Base-by-base conservation (phyloP, 2,329 filamentous ascomycete genomes). In the Colletotrichum incanum region DNA sequence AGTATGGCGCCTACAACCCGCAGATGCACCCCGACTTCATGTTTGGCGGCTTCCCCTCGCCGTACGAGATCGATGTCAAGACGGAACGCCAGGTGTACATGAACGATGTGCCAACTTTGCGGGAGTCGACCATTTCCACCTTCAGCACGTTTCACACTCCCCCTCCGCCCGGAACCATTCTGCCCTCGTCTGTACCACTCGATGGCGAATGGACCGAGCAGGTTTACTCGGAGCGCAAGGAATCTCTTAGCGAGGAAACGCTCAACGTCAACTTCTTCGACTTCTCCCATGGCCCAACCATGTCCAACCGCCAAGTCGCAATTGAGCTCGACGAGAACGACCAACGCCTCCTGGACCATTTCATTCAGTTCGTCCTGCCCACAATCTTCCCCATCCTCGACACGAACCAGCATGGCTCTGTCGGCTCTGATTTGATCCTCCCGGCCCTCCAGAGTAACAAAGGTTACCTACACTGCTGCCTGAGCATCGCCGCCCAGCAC, bases 11-110 rank as follows among this genome's bases (percentile, higher is more conserved):
- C 79, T 93, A 93, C 84, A 89, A 86, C 75, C 83, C 85, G 23
- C 87, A 89, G 84, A 89, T 92, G 83, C 93, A 89, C 75, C 84
- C 87, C 16, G 88, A 93, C 80, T 82, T 90, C 78, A 86, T 89
- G 82, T 87, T 88, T 72, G 81, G 81, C 74, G 85, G 89, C 75
- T 93, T 89, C 74, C 75, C 75, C 81, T 90, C 93, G 26, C 94
- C 95, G 0, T 98, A 97, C 80, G 96, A 98, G 83, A 92, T 98
- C 73, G 96, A 98, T 81, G 93, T 98, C 85, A 97, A 96, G 88
- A 98, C 95, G 1, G 96, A 98, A 85, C 90, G 94, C 75, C 94
- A 98, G 77, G 95, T 97, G 86, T 98, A 94, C 82, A 92, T 98
- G 82, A 94, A 98, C 78, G 94, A 98, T 80, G 89, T 98, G 67